Percentiles rank a stretch among this genome's conserved stretches.
phyloP scores from a whole-genome alignment of 805 yeast species.

The Ogataea allantospora region DNA sequence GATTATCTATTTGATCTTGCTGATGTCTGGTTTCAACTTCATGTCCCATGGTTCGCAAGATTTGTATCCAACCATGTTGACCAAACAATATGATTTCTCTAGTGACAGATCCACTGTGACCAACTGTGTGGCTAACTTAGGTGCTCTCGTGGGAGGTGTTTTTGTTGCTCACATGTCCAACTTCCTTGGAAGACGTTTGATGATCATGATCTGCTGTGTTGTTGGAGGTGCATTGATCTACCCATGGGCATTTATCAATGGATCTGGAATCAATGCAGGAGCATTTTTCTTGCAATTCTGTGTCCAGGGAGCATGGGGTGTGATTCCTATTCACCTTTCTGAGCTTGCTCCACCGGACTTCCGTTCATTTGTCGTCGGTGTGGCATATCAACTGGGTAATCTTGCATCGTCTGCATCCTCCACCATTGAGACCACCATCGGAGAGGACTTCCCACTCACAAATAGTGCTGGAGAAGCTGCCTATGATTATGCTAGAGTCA shows the following conservation, averaged over 20 bases:
- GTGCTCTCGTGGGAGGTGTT: constrained; percentile 58
- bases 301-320: constrained; percentile 73
- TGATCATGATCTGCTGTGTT: constrained; percentile 50
- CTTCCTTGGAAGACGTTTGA: constrained; percentile 53
- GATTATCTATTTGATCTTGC: constrained; percentile 51
- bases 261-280: constrained; percentile 52
- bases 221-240: constrained; percentile 60
- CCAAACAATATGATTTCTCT: constrained; percentile 44
- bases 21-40: constrained; percentile 65
- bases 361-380: constrained; percentile 62
- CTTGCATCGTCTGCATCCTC: constrained; percentile 65
- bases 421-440: constrained; percentile 65
- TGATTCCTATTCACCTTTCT: constrained; percentile 58
- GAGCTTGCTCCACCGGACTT: constrained; percentile 63
- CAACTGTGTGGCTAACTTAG: constrained; percentile 55
- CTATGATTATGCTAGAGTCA: constrained; percentile 56
- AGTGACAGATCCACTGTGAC: constrained; percentile 50
- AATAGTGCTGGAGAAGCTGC: constrained; percentile 30
- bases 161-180: constrained; percentile 54
- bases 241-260: constrained; percentile 56
- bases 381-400: constrained; percentile 67
- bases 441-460: constrained; percentile 49
- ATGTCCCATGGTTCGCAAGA: constrained; percentile 66
- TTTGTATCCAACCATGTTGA: constrained; percentile 54
- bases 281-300: constrained; percentile 60